These are phyloP conservation scores for Pseudogymnoascus sp. DNA, from an alignment of 2,329 filamentous ascomycete species.

Conservation along the genomic window DNA sequence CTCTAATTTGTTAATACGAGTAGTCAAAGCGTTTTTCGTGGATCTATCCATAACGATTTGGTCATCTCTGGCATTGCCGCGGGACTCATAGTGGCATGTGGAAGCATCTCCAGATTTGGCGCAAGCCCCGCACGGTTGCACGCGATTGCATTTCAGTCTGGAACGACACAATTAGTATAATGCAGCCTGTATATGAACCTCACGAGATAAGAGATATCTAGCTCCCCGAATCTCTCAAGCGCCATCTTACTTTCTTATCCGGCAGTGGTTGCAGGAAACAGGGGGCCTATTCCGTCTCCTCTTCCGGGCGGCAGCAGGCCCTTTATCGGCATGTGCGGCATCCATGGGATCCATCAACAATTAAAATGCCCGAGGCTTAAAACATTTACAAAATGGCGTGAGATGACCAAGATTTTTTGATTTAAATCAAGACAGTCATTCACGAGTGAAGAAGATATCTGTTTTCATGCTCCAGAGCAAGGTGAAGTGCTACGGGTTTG, in stretches of 20 bases:
- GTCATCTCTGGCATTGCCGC: not conserved
- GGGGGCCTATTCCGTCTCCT: not conserved
- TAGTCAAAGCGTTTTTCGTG: slow-evolving; percentile 8
- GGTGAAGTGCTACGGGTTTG: not conserved
- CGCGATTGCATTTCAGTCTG: slow-evolving; percentile 9
- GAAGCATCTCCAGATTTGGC: slow-evolving; percentile 13
- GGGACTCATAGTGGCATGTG: slow-evolving; percentile 13
- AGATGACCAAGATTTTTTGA: not conserved
- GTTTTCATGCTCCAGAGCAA: not conserved
- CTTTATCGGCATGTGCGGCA: not conserved
- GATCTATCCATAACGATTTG: slow-evolving; percentile 4
- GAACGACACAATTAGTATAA: not conserved
- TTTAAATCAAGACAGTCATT: not conserved
- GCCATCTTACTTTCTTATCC: slow-evolving; percentile 1
- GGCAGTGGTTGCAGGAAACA: slow-evolving; percentile 7
- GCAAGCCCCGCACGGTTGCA: slow-evolving; percentile 16
- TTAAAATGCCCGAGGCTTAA: not conserved
- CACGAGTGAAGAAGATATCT: not conserved
- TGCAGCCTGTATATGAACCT: not conserved
- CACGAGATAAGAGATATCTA: not conserved
- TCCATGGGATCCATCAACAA: not conserved
- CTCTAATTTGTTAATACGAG: slow-evolving; percentile 15
- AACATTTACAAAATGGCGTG: not conserved
- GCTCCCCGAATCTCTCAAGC: not conserved
- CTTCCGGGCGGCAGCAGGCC: not conserved